Conservation (phyloP, 2,329 filamentous ascomycete species). For the Bipolaris oryzae region DNA sequence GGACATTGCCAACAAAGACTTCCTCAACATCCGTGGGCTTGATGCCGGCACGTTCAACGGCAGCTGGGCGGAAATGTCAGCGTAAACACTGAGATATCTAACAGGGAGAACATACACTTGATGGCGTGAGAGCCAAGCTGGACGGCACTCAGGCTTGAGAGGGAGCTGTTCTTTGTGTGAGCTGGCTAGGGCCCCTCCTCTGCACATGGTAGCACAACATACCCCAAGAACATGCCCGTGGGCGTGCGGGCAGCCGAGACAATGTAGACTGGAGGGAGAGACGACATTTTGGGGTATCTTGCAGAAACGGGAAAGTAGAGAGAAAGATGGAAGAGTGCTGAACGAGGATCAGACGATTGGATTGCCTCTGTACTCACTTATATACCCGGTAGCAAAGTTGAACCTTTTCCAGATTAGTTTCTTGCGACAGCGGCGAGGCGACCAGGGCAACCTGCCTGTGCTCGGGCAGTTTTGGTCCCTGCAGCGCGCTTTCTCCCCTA, state of each 20-base stretch:
- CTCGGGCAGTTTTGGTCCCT: constrained; percentile 25
- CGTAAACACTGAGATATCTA: constrained; percentile 3
- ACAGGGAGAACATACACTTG: constrained; percentile 67
- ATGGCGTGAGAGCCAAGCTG: constrained; percentile 91
- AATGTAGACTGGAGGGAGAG: constrained; percentile 89
- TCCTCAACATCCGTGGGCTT: constrained; percentile 91
- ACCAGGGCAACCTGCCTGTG: constrained; percentile 1
- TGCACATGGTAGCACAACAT: constrained; percentile 41
- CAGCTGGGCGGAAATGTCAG: constrained; percentile 56
- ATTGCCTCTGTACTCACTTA: not conserved
- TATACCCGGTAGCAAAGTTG: constrained; percentile 11
- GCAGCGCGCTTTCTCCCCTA: constrained; percentile 18
- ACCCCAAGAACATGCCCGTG: constrained; percentile 94
- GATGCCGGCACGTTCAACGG: constrained; percentile 84
- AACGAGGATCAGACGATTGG: not conserved
- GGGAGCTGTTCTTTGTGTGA: constrained; percentile 65
- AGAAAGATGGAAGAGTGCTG: constrained; percentile 12
- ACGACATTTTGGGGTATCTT: constrained; percentile 67
- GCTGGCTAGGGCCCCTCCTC: constrained; percentile 33
- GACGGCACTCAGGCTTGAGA: constrained; percentile 83
- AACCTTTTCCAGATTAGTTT: constrained; percentile 28
- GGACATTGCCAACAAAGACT: constrained; percentile 97
- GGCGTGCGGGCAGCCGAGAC: constrained; percentile 91
- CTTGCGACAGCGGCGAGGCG: constrained; percentile 12
- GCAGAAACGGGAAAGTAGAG: constrained; percentile 3